These are phyloP conservation scores for Cyberlindnera americana DNA, from an alignment of 805 yeast species.

Conservation along the genomic window DNA sequence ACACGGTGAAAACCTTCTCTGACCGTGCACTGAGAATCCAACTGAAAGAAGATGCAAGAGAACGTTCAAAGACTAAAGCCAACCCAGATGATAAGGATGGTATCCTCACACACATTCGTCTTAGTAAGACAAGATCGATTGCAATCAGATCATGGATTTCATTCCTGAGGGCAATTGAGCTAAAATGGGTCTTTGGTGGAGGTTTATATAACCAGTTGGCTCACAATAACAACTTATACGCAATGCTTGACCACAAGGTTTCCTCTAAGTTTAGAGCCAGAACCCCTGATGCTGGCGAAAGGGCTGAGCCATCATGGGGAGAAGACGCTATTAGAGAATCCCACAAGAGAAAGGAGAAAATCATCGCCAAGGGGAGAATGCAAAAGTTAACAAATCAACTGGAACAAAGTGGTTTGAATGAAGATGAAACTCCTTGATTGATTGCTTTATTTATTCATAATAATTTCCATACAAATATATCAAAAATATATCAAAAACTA, in stretches of 20 bases:
- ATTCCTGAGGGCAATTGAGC: conserved; percentile 25
- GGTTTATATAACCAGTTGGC: conserved; percentile 28
- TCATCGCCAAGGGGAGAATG: conserved; percentile 23
- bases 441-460: too few species aligned
- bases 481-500: too few species aligned
- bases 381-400: conserved; percentile 19
- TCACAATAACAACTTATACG: conserved; percentile 18
- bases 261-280: conserved; percentile 12
- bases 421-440: conserved; percentile 1
- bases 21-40: conserved; percentile 32
- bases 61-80: conserved; percentile 22
- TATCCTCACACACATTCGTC: conserved; percentile 24
- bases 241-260: conserved; percentile 22
- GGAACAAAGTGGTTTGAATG: conserved; percentile 23
- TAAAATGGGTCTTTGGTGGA: conserved; percentile 27
- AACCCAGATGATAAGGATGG: conserved; percentile 15
- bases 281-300: conserved; percentile 11
- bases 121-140: conserved; percentile 27
- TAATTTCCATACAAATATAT: too few species aligned
- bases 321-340: conserved; percentile 15
- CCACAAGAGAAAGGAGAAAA: conserved; percentile 19
- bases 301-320: conserved; percentile 12
- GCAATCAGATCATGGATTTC: conserved; percentile 29
- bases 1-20: conserved; percentile 42
- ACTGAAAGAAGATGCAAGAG: conserved; percentile 7